Evolutionary conservation across 2,329 filamentous ascomycete genomes (phyloP).

Genomic region (Pyricularia grisea): DNA sequence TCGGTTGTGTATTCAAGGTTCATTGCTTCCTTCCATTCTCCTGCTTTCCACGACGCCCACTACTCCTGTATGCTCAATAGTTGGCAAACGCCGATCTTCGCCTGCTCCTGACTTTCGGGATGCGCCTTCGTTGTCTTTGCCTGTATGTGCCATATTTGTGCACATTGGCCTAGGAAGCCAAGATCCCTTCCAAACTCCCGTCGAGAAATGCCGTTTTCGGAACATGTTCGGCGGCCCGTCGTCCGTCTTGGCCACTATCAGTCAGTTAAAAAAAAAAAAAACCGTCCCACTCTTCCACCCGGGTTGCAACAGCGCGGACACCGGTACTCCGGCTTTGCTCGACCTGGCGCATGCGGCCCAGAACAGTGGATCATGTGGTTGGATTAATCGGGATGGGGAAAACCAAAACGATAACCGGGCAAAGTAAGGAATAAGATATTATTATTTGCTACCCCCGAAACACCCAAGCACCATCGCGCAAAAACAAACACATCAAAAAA

Average conservation of each 20-base stretch:
- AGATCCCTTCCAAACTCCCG: not conserved
- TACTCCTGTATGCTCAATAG: not conserved
- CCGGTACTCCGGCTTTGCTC: not conserved
- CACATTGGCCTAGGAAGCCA: not conserved
- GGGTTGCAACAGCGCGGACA: not conserved
- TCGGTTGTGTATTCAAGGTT: not conserved
- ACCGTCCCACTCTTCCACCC: not conserved
- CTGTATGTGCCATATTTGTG: not conserved
- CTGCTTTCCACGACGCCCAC: not conserved
- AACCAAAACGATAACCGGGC: not conserved
- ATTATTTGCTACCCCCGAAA: not conserved
- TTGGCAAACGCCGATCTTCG: not conserved
- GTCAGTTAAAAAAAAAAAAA: not conserved
- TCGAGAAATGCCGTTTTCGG: not conserved
- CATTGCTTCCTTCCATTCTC: not conserved
- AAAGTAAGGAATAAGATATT: not conserved
- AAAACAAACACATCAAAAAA: not conserved
- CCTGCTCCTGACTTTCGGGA: not conserved
- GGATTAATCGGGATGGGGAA: not conserved
- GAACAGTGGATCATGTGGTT: not conserved
- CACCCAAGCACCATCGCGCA: not conserved
- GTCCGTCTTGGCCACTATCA: not conserved
- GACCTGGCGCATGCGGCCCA: not conserved
- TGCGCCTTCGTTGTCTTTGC: not conserved
- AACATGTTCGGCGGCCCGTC: not conserved